A percentile compares a stretch with the other conserved stretches of the same genome.
phyloP scores from a whole-genome alignment of 805 yeast genomes.

The Osmozyma mogii region DNA sequence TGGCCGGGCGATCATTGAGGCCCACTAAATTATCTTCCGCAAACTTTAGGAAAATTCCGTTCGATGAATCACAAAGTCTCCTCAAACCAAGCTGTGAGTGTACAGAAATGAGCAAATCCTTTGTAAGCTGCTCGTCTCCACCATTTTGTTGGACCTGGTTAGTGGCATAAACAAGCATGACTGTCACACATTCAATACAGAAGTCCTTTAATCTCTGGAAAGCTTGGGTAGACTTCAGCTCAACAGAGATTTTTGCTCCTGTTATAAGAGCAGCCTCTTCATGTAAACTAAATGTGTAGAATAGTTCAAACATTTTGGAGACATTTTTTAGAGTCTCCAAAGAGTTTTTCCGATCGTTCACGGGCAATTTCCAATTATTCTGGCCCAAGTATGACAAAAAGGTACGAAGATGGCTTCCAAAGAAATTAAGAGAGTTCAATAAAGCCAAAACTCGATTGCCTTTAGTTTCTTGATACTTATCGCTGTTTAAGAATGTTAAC shows the following conservation, averaged over 20 bases:
- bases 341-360: not conserved
- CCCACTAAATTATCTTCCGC: conserved; percentile 47
- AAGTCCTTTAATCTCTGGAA: conserved; percentile 40
- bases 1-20: conserved; percentile 43
- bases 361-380: conserved; percentile 27
- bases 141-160: conserved; percentile 2
- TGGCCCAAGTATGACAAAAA: conserved; percentile 19
- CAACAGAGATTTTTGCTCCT: conserved; percentile 32
- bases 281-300: conserved; percentile 43
- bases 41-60: conserved; percentile 55
- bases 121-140: conserved; percentile 32
- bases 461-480: conserved; percentile 11
- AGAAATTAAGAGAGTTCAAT: conserved; percentile 44
- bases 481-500: conserved; percentile 22
- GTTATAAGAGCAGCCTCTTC: conserved; percentile 42
- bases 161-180: conserved; percentile 32
- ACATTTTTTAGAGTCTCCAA: conserved; percentile 14
- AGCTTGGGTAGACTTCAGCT: conserved; percentile 34
- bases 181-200: conserved; percentile 28
- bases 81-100: conserved; percentile 71
- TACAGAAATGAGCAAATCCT: conserved; percentile 36
- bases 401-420: conserved; percentile 41
- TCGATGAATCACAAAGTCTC: conserved; percentile 57
- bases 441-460: conserved; percentile 35
- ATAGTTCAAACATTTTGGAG: conserved; percentile 29